Evolutionary conservation across 495 filamentous ascomycete genomes (phyloP).

Genomic region (Hapsidospora chrysogenum): DNA sequence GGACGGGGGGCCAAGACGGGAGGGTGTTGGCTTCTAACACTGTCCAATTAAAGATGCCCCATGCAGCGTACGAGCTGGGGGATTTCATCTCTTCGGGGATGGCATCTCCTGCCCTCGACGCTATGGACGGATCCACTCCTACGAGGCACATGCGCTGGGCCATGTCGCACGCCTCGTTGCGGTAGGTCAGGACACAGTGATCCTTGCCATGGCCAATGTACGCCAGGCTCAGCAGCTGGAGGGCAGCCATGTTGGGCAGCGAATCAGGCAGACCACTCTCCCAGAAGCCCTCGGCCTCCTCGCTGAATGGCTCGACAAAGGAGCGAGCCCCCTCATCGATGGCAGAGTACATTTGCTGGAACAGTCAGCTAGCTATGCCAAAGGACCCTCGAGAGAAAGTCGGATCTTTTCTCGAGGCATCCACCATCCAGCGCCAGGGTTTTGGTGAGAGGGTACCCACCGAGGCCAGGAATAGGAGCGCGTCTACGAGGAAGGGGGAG

Average conservation of each 20-base stretch:
- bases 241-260: background rate
- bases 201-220: constrained; percentile 1
- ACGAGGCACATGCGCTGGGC: constrained; percentile 1
- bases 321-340: background rate
- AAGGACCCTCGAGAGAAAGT: too few species aligned
- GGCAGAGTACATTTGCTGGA: constrained; percentile 4
- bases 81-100: background rate
- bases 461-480: constrained; percentile 4
- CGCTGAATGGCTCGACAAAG: background rate
- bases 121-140: background rate
- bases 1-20: background rate
- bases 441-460: background rate
- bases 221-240: constrained; percentile 2
- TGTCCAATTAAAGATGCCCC: constrained; percentile 3
- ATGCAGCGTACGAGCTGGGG: constrained; percentile 2
- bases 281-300: constrained; percentile 2
- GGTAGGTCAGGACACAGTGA: background rate
- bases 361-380: too few species aligned
- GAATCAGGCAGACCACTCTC: too few species aligned
- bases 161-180: background rate
- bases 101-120: background rate
- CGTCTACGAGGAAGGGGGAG: constrained; percentile 3
- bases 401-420: background rate
- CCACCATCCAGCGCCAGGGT: background rate
- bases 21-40: constrained; percentile 3